Percentiles rank a stretch among this genome's conserved stretches.
phyloP scores from a whole-genome alignment of 2,329 filamentous ascomycete genomes.

The Beauveria brongniartii region DNA sequence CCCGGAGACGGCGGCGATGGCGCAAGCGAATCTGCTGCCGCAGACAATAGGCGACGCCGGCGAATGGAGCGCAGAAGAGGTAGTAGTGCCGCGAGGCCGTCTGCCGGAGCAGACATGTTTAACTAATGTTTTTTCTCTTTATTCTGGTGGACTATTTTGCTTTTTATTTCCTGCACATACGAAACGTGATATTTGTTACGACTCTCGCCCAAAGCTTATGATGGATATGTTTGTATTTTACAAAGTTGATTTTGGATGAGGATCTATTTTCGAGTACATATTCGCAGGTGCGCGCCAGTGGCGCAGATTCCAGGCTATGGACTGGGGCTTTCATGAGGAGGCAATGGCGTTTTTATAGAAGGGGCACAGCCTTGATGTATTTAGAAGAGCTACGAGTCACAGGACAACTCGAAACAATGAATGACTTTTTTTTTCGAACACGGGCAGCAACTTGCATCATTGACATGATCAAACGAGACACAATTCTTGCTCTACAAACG shows the following conservation, averaged over 20 bases:
- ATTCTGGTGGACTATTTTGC: background rate
- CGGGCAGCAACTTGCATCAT: background rate
- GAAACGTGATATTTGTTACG: background rate
- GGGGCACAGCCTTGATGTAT: background rate
- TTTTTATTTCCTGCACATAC: background rate
- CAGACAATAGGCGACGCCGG: slow-evolving; percentile 47
- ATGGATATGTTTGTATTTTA: slow-evolving; percentile 18
- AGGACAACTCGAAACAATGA: background rate
- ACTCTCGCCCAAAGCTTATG: background rate
- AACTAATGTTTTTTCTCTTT: slow-evolving; percentile 19
- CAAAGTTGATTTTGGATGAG: background rate
- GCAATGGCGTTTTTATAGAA: slow-evolving; percentile 7
- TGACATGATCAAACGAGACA: background rate
- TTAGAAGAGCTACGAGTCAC: background rate
- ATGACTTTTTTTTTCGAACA: background rate
- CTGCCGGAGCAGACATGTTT: slow-evolving; percentile 30
- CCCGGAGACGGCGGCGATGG: slow-evolving; percentile 33
- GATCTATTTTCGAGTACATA: slow-evolving; percentile 5
- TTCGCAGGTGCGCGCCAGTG: background rate
- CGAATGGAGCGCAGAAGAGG: slow-evolving; percentile 44
- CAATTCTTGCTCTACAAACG: background rate
- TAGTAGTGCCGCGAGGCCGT: slow-evolving; percentile 26
- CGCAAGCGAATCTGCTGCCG: slow-evolving; percentile 25
- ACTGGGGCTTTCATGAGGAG: background rate
- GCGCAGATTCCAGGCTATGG: background rate